Evolutionary conservation across 352 stramenopile species (phyloP), one percentile per base, ranked within the genome.

Genomic region (Aphanomyces euteiches): DNA sequence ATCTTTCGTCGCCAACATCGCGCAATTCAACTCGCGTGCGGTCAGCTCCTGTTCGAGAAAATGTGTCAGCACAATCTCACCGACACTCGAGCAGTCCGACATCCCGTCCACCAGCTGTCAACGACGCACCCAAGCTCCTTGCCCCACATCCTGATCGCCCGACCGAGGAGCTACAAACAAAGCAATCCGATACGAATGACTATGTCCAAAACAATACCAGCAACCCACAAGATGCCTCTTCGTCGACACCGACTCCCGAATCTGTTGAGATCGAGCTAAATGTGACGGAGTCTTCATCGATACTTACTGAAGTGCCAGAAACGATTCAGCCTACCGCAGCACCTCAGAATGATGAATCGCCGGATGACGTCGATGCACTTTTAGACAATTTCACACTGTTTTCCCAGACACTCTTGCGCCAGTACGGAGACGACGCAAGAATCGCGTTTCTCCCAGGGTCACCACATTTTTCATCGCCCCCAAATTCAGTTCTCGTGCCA

Each of bases 311-410:
- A 17, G 8, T 12, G 10, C 50, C 50, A 36, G 7, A 19, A 12
- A 28, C 1, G 7, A 12, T 36, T 1, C 50, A 1, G 8, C 50
- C 50, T 10, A 15, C 45, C 13, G 13, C 45, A 15, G n/a, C 13
- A n/a, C n/a, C 45, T 53, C 13, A 53, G 13, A 15, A n/a, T 15
- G 54, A 61, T 17, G 21, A 28, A 12, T 12, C 54, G 54, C n/a
- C 19, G 28, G 54, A 61, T n/a, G 54, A 61, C 54, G 54, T 61
- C 54, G 54, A 61, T 40, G 54, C 5, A 39, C 36, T 61, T 12
- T n/a, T 61, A 6, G 28, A 40, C 6, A 61, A 61, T 3, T 61
- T 61, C 43, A 61, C 54, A 17, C 39, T 37, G 13, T 61, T 61
- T n/a, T 61, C 54, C 7, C 54, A 61, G 43, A 61, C 54, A 37